Base-by-base conservation (phyloP, 2,329 filamentous ascomycete genomes). In the Apiospora kogelbergensis region DNA sequence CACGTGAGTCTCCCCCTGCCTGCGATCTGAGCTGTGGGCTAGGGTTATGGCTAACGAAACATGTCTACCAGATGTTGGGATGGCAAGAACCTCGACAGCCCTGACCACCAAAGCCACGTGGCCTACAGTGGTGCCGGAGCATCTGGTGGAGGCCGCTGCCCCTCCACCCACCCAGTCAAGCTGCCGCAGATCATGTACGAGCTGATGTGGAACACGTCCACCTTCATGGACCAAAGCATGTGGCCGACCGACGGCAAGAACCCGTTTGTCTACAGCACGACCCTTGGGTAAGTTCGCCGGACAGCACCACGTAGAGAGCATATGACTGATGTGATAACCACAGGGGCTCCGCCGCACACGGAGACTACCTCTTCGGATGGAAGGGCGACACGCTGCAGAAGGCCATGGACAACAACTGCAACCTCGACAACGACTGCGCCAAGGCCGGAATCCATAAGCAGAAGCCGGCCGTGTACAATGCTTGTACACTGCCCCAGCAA, bases 281-380 rank as follows among this genome's bases (percentile, higher is more conserved):
- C 81, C 78, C 74, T 82, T 20, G 81, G 81, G 75, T 79, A 75
- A 74, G 79, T 60, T 57, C 26, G 6, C 4, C 9, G 7, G 4
- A 24, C 11, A 10, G 2, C 15, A 3, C 17, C 13, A 33, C 37
- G 13, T n/a, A 17, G 40, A 37, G 22, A 46, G 41, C 30, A 24
- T 3, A 2, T 22, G 37, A 24, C 30, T 66, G 17, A 45, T 6
- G 45, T 2, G 48, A 20, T 7, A 13, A 1, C 1, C 24, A 65
- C 9, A 81, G 81, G 45, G 84, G 84, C 40, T 79, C 82, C 30
- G 84, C 83, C 5, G 84, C 83, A 24, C 84, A 86, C 75, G 84
- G 83, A 30, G 84, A 86, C 76, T 86, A 86, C 74, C 76, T 86
- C 71, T 86, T 86, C 74, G 84, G 84, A 69, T 85, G 84, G 84